Base-by-base conservation (phyloP, 805 yeast species). In the Candida manassasensis region DNA sequence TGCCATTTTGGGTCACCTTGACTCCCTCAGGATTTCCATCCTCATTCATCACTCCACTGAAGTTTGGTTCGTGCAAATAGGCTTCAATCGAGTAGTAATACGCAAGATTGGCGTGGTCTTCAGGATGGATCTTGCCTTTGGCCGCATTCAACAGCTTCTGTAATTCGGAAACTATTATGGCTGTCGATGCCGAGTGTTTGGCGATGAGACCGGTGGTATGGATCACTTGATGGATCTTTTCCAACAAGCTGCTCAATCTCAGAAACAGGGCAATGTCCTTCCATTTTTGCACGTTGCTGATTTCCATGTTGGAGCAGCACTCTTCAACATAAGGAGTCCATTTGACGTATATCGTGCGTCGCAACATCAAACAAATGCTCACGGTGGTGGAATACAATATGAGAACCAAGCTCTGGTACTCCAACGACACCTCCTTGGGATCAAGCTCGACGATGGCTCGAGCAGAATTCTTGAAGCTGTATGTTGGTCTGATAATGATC, bases 321-420 rank as follows among this genome's bases (percentile, higher is more conserved):
- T 74, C 78, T 38, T 79, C 79, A 31, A 82, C 71, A 45, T 73
- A 80, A 1, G 75, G 72, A 1, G 79, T 69, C 87, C 88, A 82
- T 40, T 71, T 71, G 19, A 77, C 75, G 37, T 72, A 74, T 7
- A 78, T 65, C 26, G 79, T 67, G 44, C 93, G 70, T 40, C 89
- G 65, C 39, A 84, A 59, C 39, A 83, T 79, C 36, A 84, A 62
- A 16, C 84, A 72, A 37, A 77, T 77, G 34, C 81, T 74, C 25
- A 84, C 75, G 2, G 85, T 69, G 6, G 77, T 60, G 41, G 76
- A 65, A 52, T 83, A 86, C 4, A 80, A 72, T 8, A 73, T 64
- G 45, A 85, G 50, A 36, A 83, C 67, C 17, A 82, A 44, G 11
- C 70, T 64, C 36, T 75, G 38, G 27, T 40, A 42, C 16, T 40